phyloP scores from a whole-genome alignment of 768 basidiomycete genomes.

The Rhodotorula diobovata region DNA sequence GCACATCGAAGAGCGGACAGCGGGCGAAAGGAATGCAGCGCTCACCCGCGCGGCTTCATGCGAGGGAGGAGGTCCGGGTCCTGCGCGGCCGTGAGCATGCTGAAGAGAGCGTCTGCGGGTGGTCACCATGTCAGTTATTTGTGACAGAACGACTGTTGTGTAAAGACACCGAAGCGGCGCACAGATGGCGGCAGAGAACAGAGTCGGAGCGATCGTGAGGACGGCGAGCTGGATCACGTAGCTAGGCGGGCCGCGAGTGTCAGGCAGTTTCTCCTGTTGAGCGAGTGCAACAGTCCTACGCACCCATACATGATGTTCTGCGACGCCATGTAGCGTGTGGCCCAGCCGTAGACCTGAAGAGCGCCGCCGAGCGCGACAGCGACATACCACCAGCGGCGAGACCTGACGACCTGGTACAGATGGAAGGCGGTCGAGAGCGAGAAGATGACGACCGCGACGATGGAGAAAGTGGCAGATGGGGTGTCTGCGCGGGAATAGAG shows the following conservation, averaged over 20 bases:
- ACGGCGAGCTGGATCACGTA: slow-evolving; percentile 21
- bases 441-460: slow-evolving; percentile 9
- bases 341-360: slow-evolving; percentile 5
- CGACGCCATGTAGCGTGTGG: not conserved
- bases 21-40: not conserved
- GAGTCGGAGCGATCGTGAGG: slow-evolving; percentile 19
- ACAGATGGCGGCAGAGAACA: slow-evolving; percentile 16
- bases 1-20: no score
- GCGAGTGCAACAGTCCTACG: not conserved
- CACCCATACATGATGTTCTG: not conserved
- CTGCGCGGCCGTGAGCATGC: not conserved
- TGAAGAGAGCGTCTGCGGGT: slow-evolving; percentile 5
- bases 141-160: no score
- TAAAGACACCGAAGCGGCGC: not conserved
- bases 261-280: no score
- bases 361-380: not conserved
- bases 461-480: not conserved
- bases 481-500: not conserved
- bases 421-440: not conserved
- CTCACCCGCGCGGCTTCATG: not conserved
- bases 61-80: not conserved
- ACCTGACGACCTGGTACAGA: slow-evolving; percentile 1
- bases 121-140: no score
- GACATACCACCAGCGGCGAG: not conserved
- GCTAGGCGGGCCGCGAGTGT: not conserved